phyloP scores from a whole-genome alignment of 805 yeast genomes.

The Metschnikowia lochheadii region DNA sequence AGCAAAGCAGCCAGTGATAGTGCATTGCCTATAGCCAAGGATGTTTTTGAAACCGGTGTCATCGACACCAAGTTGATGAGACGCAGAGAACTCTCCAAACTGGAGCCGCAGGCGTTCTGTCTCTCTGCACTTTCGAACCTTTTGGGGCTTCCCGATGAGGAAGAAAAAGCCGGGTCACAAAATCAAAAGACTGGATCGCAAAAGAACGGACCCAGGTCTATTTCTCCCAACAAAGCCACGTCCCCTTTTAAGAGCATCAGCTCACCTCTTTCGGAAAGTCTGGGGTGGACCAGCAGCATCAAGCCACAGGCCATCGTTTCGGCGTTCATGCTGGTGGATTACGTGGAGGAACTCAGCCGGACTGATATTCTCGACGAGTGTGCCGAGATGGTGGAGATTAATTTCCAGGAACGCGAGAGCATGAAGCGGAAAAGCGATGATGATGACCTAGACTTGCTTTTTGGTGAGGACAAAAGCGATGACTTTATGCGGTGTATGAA shows the following conservation, averaged over 20 bases:
- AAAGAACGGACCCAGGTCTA: not conserved
- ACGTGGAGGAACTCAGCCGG: slow-evolving; percentile 32
- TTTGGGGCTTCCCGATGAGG: slow-evolving; percentile 40
- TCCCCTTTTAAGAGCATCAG: slow-evolving; percentile 1
- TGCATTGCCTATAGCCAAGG: slow-evolving; percentile 15
- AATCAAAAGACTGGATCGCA: too few species aligned
- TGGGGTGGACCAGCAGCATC: slow-evolving; percentile 42
- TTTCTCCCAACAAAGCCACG: not conserved
- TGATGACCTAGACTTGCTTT: slow-evolving; percentile 30
- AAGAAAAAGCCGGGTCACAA: not conserved
- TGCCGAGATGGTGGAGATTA: slow-evolving; percentile 22
- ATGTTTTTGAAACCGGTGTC: slow-evolving; percentile 21
- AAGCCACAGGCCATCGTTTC: slow-evolving; percentile 42
- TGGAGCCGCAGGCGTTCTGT: slow-evolving; percentile 47
- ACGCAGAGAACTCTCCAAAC: slow-evolving; percentile 43
- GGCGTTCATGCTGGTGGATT: slow-evolving; percentile 44
- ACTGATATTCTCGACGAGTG: slow-evolving; percentile 17
- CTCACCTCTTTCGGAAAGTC: slow-evolving; percentile 34
- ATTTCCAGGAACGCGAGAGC: slow-evolving; percentile 11
- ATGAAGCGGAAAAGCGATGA: slow-evolving; percentile 19
- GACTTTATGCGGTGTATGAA: slow-evolving; percentile 17
- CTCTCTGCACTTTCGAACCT: slow-evolving; percentile 49
- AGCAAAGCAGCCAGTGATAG: slow-evolving; percentile 6
- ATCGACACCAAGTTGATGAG: slow-evolving; percentile 41
- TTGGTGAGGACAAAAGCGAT: slow-evolving; percentile 33